Evolutionary conservation across 208 protist genomes (phyloP).

Genomic region (Vickermania ingenoplastis): DNA sequence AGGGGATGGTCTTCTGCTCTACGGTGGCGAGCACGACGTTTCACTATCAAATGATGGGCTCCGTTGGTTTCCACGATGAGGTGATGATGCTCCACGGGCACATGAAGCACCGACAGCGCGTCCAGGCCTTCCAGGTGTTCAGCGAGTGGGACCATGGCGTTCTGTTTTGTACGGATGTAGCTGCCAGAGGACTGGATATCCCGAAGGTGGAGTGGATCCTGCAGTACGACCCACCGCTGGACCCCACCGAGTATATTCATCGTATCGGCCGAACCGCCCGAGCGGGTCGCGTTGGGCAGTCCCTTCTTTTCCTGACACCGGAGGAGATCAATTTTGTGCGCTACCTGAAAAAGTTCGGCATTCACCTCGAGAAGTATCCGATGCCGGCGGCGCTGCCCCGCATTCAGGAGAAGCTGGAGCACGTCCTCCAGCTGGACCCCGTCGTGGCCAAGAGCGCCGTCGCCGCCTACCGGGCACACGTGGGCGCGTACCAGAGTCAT

Average conservation of each 20-base stretch:
- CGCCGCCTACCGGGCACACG: conserved; percentile 84
- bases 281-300: conserved; percentile 85
- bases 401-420: conserved; percentile 81
- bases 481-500: conserved; percentile 92
- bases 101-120: conserved; percentile 92
- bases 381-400: conserved; percentile 54
- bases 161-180: conserved; percentile 94
- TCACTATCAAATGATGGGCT: conserved; percentile 98
- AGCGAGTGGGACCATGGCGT: conserved; percentile 77
- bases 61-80: conserved; percentile 96
- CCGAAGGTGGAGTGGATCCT: conserved; percentile 95
- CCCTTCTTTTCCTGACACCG: conserved; percentile 90
- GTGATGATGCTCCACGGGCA: conserved; percentile 94
- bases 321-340: conserved; percentile 84
- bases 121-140: conserved; percentile 87
- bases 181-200: conserved; percentile 94
- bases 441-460: conserved; percentile 87
- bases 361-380: conserved; percentile 64
- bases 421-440: conserved; percentile 80
- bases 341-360: conserved; percentile 79
- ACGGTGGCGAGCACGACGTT: conserved; percentile 96
- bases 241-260: conserved; percentile 95
- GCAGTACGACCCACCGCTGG: conserved; percentile 96
- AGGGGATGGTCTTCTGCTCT: conserved; percentile 97
- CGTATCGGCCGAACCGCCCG: conserved; percentile 94